A percentile compares a stretch with the other conserved stretches of the same genome.
Evolutionary conservation across 2,329 filamentous ascomycete species (phyloP).

Genomic region (Talaromyces sp.): DNA sequence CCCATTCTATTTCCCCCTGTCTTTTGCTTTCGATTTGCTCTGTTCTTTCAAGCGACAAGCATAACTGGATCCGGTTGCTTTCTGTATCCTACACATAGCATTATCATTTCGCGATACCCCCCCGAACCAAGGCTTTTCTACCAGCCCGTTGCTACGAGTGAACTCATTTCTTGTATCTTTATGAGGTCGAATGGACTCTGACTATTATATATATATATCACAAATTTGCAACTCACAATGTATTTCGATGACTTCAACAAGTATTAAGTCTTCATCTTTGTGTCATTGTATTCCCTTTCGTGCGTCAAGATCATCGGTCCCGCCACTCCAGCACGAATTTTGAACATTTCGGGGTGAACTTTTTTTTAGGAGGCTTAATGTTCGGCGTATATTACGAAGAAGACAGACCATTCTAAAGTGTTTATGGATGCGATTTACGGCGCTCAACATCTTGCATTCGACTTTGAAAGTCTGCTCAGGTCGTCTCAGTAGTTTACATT

Average conservation of each 20-base stretch:
- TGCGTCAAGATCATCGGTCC: neutral
- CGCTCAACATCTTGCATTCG: neutral
- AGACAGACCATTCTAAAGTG: neutral
- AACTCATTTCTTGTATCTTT: neutral
- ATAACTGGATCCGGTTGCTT: neutral
- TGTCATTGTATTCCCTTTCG: neutral
- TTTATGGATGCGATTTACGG: neutral
- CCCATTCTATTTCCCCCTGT: neutral
- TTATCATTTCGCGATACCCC: slow-evolving; percentile 5
- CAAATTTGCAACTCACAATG: neutral
- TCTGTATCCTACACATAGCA: neutral
- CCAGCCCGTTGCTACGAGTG: neutral
- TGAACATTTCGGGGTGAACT: neutral
- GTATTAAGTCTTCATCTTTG: neutral
- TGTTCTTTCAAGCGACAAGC: neutral
- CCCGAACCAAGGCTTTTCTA: neutral
- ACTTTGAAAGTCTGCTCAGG: neutral
- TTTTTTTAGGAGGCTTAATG: neutral
- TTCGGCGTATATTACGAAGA: neutral
- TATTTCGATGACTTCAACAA: slow-evolving; percentile 12
- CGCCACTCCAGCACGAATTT: neutral
- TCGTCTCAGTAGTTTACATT: neutral
- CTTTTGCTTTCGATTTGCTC: neutral
- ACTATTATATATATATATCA: neutral
- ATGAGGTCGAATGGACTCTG: neutral